phyloP scores from a whole-genome alignment of 257 asterid genomes.

The Anisodus tanguticus region DNA sequence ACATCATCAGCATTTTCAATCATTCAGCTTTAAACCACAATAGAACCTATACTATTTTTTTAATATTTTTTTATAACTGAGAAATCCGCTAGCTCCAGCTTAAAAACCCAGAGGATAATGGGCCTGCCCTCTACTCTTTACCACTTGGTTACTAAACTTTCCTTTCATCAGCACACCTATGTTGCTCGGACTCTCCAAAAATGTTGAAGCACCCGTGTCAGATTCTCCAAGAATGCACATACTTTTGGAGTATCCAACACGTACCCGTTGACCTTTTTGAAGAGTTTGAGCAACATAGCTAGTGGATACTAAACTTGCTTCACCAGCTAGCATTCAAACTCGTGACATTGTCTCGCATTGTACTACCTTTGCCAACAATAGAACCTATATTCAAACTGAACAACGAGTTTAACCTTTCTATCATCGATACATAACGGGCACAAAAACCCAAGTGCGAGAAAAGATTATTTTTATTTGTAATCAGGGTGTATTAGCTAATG shows the following conservation, averaged over 20 bases:
- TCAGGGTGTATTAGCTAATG: background rate
- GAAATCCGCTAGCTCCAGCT: background rate
- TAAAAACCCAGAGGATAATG: background rate
- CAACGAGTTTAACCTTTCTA: background rate
- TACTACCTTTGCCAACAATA: conserved; percentile 1
- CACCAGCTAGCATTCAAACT: conserved; percentile 12
- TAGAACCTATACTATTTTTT: background rate
- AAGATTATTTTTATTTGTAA: background rate
- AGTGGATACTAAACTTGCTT: background rate
- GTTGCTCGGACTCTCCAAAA: too few relatives aligned
- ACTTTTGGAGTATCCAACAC: too few relatives aligned
- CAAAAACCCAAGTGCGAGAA: background rate
- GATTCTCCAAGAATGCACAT: too few relatives aligned
- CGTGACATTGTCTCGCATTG: background rate
- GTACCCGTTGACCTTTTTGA: too few relatives aligned
- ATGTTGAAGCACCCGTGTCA: too few relatives aligned
- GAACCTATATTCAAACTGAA: background rate
- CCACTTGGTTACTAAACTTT: background rate
- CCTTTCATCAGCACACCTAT: background rate
- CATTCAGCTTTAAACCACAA: background rate
- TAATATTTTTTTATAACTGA: background rate
- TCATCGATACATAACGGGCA: background rate
- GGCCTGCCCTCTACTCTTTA: background rate
- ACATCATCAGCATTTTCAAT: background rate
- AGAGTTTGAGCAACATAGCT: too few relatives aligned